These are phyloP conservation scores for Chlorociboria aeruginascens DNA, from an alignment of 495 filamentous ascomycete species.

Conservation along the genomic window DNA sequence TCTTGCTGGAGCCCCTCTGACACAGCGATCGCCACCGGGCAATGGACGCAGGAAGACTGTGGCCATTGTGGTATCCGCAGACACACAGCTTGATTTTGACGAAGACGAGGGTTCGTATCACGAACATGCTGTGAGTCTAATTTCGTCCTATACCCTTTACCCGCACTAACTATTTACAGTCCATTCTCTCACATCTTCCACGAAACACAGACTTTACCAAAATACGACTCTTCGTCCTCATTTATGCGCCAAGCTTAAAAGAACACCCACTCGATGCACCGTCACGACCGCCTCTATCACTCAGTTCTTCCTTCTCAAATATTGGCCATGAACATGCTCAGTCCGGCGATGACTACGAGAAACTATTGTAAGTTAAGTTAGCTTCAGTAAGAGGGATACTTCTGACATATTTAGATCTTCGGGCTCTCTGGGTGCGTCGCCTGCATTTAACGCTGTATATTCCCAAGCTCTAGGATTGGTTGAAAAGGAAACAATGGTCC, in stretches of 20 bases:
- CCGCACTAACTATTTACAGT: slow-evolving; percentile 34
- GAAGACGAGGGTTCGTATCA: slow-evolving; percentile 51
- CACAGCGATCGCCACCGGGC: slow-evolving; percentile 17
- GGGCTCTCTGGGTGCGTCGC: slow-evolving; percentile 21
- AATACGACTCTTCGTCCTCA: slow-evolving; percentile 70
- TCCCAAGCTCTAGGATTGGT: slow-evolving; percentile 64
- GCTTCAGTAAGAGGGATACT: slow-evolving; percentile 11
- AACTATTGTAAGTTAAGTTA: slow-evolving; percentile 33
- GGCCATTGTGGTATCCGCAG: slow-evolving; percentile 74
- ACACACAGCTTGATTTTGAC: slow-evolving; percentile 46
- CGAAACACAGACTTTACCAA: slow-evolving; percentile 54
- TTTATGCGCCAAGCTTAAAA: slow-evolving; percentile 73
- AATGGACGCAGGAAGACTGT: slow-evolving; percentile 57
- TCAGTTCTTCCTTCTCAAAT: slow-evolving; percentile 80
- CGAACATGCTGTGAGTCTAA: slow-evolving; percentile 65
- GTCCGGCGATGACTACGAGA: slow-evolving; percentile 48
- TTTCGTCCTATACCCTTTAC: background rate
- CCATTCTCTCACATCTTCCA: slow-evolving; percentile 80
- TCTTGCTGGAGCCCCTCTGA: slow-evolving; percentile 4
- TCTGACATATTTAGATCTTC: slow-evolving; percentile 17
- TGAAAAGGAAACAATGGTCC: slow-evolving; percentile 69
- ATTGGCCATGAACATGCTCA: slow-evolving; percentile 65
- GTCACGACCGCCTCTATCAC: slow-evolving; percentile 43
- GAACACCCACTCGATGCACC: slow-evolving; percentile 40
- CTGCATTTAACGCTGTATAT: slow-evolving; percentile 64